Evolutionary conservation across 441 rosid genomes (phyloP), one percentile per base, ranked within the genome.

Genomic region (Populus hybrid): DNA sequence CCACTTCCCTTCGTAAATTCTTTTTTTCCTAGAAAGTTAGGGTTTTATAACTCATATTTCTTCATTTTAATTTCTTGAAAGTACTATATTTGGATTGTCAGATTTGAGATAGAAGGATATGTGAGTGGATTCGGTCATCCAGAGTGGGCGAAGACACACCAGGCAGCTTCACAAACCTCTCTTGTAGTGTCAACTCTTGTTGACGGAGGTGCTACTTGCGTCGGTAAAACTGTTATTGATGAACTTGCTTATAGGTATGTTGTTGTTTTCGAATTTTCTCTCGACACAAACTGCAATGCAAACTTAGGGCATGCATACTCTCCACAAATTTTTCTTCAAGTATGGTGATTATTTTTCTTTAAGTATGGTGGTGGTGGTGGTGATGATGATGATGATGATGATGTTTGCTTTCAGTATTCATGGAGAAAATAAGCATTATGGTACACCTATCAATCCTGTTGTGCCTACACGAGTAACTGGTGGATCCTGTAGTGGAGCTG

Each of bases 401-500:
- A 1, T 18, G 82, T 81, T 82, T 46, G 57, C 76, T 79, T 85
- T 79, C 81, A 96, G 98, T 82, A 92, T 92, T 79, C 86, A 87
- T 72, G 99, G 98, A 80, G 98, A 94, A 89, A 96, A 92, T 82
- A 84, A 78, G 72, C 96, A 96, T 82, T 92, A 94, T 65, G 98
- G 94, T 77, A 92, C 98, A 63, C 99, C 99, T 34, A 83, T 64
- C 70, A 96, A 96, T 86, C 98, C 98, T 35, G 85, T 87, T 82
- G 97, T 93, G 75, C 86, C 78, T 0, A 87, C 85, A 76, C 85
- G 91, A 1, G 89, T 91, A 24, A 97, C 98, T 14, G 98, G 99
- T 42, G 99, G 99, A 81, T 94, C 99, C 76, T 96, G 94, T 4
- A 94, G 99, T 81, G 98, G 98, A 69, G 91, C 99, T 79, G 97